Percentiles rank a stretch among this genome's conserved stretches.
phyloP scores from a whole-genome alignment of 2,329 filamentous ascomycete species.

The Penicillium sp. region DNA sequence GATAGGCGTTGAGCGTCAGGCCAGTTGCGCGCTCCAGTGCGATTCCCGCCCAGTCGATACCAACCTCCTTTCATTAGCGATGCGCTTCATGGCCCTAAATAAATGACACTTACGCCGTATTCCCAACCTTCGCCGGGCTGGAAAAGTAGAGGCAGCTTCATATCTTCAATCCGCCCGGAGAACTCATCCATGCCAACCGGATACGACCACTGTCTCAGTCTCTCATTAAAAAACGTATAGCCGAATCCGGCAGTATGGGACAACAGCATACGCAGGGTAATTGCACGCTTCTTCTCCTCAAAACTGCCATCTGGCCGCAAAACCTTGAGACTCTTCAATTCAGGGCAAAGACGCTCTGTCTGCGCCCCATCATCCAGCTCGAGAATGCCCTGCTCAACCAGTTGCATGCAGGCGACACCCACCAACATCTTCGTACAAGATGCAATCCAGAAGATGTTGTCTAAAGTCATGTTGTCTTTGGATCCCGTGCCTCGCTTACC shows the following conservation, averaged over 20 bases:
- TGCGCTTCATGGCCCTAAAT: background rate
- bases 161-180: constrained; percentile 52
- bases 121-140: constrained; percentile 64
- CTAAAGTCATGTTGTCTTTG: constrained; percentile 56
- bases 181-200: constrained; percentile 60
- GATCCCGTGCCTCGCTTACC: constrained; percentile 14
- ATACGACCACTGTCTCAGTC: constrained; percentile 48
- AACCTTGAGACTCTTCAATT: constrained; percentile 46
- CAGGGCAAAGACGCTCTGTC: constrained; percentile 43
- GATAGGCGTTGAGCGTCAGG: constrained; percentile 49
- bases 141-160: constrained; percentile 58
- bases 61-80: constrained; percentile 36
- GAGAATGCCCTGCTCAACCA: constrained; percentile 46
- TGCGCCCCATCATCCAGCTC: constrained; percentile 43
- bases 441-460: constrained; percentile 59
- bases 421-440: constrained; percentile 52
- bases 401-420: constrained; percentile 49
- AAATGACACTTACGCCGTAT: constrained; percentile 51
- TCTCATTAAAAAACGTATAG: constrained; percentile 57
- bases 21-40: constrained; percentile 49
- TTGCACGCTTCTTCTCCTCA: constrained; percentile 47
- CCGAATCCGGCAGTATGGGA: constrained; percentile 58
- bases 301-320: constrained; percentile 36
- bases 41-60: constrained; percentile 57
- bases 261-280: constrained; percentile 60